Conservation (phyloP, 1,284 basidiomycete genomes). For the Hymenochaete sp. region DNA sequence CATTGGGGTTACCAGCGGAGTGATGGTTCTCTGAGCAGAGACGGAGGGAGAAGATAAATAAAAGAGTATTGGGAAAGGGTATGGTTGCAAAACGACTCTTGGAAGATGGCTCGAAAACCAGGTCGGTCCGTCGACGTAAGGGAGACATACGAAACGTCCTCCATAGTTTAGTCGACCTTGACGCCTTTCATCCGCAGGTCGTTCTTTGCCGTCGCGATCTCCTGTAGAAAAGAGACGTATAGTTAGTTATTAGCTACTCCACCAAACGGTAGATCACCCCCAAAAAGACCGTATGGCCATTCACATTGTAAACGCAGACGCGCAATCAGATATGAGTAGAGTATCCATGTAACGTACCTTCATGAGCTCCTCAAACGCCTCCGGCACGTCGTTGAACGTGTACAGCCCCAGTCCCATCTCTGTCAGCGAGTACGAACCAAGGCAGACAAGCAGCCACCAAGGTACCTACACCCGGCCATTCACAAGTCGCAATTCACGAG, state of each 20-base stretch:
- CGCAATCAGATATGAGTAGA: no score
- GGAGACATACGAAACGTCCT: background rate
- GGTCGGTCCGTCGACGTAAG: background rate
- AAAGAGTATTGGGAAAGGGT: background rate
- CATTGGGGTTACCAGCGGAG: constrained; percentile 14
- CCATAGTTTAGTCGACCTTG: constrained; percentile 33
- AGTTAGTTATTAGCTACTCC: constrained; percentile 7
- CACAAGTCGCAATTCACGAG: no score
- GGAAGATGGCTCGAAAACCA: background rate
- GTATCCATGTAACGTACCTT: constrained; percentile 28
- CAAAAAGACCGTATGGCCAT: no score
- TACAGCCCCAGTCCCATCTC: constrained; percentile 41
- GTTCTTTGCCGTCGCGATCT: constrained; percentile 41
- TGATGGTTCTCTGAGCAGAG: background rate
- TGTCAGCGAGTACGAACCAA: constrained; percentile 41
- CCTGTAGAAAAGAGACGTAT: constrained; percentile 22
- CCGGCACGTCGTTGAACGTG: constrained; percentile 43
- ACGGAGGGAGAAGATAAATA: background rate
- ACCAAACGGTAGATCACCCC: background rate
- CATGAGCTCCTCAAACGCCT: constrained; percentile 41
- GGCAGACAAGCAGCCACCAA: constrained; percentile 43
- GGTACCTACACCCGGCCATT: constrained; percentile 39
- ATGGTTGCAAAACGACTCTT: background rate
- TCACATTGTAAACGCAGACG: no score
- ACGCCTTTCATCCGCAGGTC: constrained; percentile 42